A percentile compares a stretch with the other conserved stretches of the same genome.
Conservation (phyloP, 2,329 filamentous ascomycete species). For the Aspergillus fijiensis region DNA sequence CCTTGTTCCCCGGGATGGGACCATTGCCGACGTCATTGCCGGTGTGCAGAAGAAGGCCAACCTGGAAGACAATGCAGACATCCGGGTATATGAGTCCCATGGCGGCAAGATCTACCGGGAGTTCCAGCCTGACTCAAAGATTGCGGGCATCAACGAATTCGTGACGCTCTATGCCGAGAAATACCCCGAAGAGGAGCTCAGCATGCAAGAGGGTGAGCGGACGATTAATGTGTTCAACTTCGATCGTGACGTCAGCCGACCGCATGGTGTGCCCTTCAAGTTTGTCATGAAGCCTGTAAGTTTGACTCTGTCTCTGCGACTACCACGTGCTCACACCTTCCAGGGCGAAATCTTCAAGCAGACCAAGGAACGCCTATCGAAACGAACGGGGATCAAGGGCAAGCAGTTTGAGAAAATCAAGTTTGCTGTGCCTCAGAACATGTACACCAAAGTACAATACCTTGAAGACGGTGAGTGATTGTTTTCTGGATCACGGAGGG, state of each 20-base stretch:
- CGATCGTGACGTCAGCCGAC: conserved; percentile 79
- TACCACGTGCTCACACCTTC: conserved; percentile 15
- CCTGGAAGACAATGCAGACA: conserved; percentile 71
- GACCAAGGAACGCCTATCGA: conserved; percentile 91
- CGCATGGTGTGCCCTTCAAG: conserved; percentile 87
- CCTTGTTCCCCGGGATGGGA: conserved; percentile 83
- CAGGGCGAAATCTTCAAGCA: conserved; percentile 84
- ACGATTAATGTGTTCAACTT: conserved; percentile 86
- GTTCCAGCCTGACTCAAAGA: conserved; percentile 66
- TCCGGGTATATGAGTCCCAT: conserved; percentile 81
- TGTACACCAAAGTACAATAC: conserved; percentile 77
- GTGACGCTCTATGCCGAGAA: conserved; percentile 77
- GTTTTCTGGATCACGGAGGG: neutral
- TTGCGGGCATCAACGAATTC: conserved; percentile 85
- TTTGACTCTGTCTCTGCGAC: conserved; percentile 10
- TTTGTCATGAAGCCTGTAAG: conserved; percentile 79
- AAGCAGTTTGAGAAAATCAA: conserved; percentile 99
- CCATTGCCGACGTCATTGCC: conserved; percentile 73
- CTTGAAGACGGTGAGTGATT: conserved; percentile 75
- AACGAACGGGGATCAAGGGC: conserved; percentile 90
- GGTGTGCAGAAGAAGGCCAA: conserved; percentile 77
- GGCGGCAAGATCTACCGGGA: conserved; percentile 81
- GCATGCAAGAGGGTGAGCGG: conserved; percentile 63
- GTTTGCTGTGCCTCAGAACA: conserved; percentile 73
- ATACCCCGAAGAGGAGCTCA: conserved; percentile 67